Evolutionary conservation across 2,329 filamentous ascomycete species (phyloP).

Genomic region (Diplocarpon rosae): DNA sequence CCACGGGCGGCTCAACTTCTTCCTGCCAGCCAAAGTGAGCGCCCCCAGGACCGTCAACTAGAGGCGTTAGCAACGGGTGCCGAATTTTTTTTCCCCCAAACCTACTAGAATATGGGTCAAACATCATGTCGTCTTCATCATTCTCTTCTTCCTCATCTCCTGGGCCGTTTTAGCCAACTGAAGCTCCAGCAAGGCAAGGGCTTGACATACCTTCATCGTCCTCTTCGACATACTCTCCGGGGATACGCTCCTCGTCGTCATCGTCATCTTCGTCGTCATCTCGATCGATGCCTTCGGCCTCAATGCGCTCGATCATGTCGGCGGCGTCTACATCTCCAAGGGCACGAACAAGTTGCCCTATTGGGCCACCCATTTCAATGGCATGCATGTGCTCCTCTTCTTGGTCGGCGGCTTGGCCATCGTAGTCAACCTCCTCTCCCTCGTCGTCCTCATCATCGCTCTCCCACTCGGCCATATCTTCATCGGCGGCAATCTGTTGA

Average conservation of each 20-base stretch:
- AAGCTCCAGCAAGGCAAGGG: background rate
- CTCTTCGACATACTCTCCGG: slow-evolving; percentile 41
- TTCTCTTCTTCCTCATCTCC: slow-evolving; percentile 57
- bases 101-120: slow-evolving; percentile 49
- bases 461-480: slow-evolving; percentile 50
- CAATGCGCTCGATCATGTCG: slow-evolving; percentile 30
- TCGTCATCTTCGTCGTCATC: slow-evolving; percentile 37
- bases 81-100: slow-evolving; percentile 12
- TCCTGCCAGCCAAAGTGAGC: slow-evolving; percentile 46
- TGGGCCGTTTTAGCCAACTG: slow-evolving; percentile 16
- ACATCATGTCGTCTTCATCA: slow-evolving; percentile 49
- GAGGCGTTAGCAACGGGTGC: background rate
- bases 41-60: slow-evolving; percentile 20
- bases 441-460: slow-evolving; percentile 47
- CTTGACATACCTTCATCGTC: slow-evolving; percentile 43
- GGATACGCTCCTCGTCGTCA: slow-evolving; percentile 29
- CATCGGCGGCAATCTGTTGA: slow-evolving; percentile 38
- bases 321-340: slow-evolving; percentile 30
- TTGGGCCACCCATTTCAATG: slow-evolving; percentile 32
- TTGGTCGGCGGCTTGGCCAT: slow-evolving; percentile 41
- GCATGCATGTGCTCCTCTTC: slow-evolving; percentile 40
- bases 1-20: slow-evolving; percentile 39
- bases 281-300: slow-evolving; percentile 38
- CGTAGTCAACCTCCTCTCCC: slow-evolving; percentile 43
- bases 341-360: slow-evolving; percentile 45